phyloP scores from a whole-genome alignment of 306 rosid species.

The Pyrus bretschneideri region DNA sequence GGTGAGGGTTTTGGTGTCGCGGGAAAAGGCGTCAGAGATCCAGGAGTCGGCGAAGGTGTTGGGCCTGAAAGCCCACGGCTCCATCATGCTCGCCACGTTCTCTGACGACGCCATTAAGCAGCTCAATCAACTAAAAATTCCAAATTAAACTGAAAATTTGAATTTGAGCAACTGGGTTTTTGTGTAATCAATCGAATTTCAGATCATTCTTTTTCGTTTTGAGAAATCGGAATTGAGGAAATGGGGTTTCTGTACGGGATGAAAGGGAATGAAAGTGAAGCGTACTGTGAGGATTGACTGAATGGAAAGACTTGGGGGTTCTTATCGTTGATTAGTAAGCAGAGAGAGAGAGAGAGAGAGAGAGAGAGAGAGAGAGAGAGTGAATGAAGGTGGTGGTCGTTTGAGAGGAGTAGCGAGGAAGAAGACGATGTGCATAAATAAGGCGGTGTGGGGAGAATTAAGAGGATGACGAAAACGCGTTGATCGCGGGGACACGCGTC shows the following conservation, averaged over 20 bases:
- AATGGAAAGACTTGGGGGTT: background rate
- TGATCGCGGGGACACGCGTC: conserved; percentile 67
- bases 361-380: background rate
- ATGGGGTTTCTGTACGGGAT: background rate
- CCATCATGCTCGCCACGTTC: conserved; percentile 34
- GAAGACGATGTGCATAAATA: conserved; percentile 19
- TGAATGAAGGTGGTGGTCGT: background rate
- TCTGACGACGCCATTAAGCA: conserved; percentile 51
- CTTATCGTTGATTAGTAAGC: background rate
- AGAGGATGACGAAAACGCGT: conserved; percentile 63
- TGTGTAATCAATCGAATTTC: background rate
- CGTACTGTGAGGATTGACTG: background rate
- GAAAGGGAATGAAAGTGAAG: background rate
- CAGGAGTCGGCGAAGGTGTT: conserved; percentile 34
- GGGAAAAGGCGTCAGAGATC: conserved; percentile 43
- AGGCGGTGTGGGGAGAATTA: conserved; percentile 31
- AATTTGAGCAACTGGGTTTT: background rate
- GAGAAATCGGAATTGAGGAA: background rate
- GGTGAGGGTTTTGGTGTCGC: conserved; percentile 49
- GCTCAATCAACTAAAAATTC: background rate
- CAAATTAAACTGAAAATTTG: no score
- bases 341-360: background rate
- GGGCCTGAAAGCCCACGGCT: conserved; percentile 42
- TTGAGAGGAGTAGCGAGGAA: background rate
- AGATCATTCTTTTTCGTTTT: background rate